Evolutionary conservation across 192 early-diverging fungal genomes (phyloP).

Genomic region (Diversispora epigaea): DNA sequence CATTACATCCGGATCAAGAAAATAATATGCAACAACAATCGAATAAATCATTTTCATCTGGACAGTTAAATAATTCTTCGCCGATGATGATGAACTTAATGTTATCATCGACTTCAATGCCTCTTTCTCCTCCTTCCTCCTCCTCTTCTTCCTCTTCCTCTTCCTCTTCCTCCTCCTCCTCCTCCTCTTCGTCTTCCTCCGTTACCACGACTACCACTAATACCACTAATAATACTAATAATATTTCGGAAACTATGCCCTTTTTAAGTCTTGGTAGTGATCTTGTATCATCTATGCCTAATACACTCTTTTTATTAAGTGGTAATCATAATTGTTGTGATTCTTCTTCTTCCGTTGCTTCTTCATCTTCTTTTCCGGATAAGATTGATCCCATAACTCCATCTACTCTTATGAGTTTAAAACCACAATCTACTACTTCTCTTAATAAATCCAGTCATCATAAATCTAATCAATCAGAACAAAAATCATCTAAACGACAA

Average conservation of each 20-base stretch:
- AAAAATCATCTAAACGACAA: not conserved
- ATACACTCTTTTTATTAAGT: not conserved
- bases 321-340: not conserved
- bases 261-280: constrained; percentile 20
- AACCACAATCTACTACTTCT: constrained; percentile 31
- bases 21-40: not conserved
- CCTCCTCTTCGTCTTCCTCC: too few species aligned
- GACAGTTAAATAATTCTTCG: not conserved
- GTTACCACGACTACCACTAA: too few species aligned
- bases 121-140: too few species aligned
- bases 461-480: not conserved
- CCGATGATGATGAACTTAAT: not conserved
- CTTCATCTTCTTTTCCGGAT: not conserved
- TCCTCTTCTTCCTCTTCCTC: too few species aligned
- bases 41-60: not conserved
- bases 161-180: too few species aligned
- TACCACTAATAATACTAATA: too few species aligned
- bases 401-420: constrained; percentile 64
- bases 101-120: not conserved
- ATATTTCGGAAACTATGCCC: constrained; percentile 16
- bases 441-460: constrained; percentile 29
- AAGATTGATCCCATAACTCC: constrained; percentile 63
- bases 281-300: constrained; percentile 8
- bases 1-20: not conserved
- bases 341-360: not conserved